Percentiles rank a stretch among this genome's conserved stretches.
Evolutionary conservation across 495 filamentous ascomycete species (phyloP).

Genomic region (Cercophora scortea): DNA sequence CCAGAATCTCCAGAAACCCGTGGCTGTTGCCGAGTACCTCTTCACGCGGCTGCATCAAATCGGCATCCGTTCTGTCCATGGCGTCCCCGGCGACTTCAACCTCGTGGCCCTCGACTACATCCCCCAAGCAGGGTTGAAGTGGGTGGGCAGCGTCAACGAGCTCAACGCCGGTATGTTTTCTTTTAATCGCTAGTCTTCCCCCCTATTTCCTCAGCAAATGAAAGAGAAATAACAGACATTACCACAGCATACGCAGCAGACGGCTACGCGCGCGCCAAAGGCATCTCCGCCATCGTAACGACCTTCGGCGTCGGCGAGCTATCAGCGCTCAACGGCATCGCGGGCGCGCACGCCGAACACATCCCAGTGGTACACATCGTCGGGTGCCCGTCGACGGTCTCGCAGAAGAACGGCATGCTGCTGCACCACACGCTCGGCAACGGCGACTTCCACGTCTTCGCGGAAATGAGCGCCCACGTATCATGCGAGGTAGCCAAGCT

Average conservation of each 20-base stretch:
- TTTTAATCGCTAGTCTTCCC: not conserved
- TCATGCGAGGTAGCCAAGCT: conserved; percentile 64
- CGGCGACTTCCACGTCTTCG: conserved; percentile 81
- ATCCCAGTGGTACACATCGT: conserved; percentile 79
- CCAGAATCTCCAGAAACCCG: conserved; percentile 33
- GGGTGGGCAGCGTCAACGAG: conserved; percentile 77
- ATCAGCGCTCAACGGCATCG: conserved; percentile 65
- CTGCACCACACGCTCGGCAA: conserved; percentile 93
- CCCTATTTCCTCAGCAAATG: not conserved
- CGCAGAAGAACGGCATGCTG: conserved; percentile 56
- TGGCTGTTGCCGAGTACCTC: conserved; percentile 53
- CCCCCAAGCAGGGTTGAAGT: conserved; percentile 53
- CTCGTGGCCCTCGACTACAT: conserved; percentile 61
- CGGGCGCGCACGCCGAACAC: conserved; percentile 65
- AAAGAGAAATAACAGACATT: not conserved
- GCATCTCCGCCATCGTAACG: conserved; percentile 64
- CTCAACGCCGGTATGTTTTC: conserved; percentile 58
- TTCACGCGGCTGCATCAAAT: conserved; percentile 62
- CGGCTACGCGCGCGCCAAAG: conserved; percentile 69
- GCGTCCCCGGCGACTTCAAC: conserved; percentile 74
- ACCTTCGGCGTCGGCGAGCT: conserved; percentile 79
- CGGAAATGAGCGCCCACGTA: conserved; percentile 65
- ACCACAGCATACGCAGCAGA: conserved; percentile 63
- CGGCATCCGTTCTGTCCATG: conserved; percentile 59
- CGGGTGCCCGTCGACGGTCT: conserved; percentile 55